Evolutionary conservation across 2,329 filamentous ascomycete species (phyloP).

Genomic region (Alternaria ethzedia): DNA sequence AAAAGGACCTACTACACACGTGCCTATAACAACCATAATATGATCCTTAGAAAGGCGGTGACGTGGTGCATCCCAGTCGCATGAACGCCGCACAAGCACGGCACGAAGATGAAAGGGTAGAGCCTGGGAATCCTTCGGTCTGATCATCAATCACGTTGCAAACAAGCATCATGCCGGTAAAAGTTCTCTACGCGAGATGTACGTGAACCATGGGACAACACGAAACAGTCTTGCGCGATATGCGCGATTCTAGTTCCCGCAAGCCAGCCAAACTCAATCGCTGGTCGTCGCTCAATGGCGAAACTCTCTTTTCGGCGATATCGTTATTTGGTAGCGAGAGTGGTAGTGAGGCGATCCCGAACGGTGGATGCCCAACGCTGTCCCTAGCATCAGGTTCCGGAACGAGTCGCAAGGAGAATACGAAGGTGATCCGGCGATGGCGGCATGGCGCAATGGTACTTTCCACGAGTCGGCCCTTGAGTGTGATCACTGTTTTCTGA

Average conservation of each 20-base stretch:
- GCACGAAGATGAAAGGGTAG: conserved; percentile 5
- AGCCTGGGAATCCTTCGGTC: conserved; percentile 6
- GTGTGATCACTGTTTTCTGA: background rate
- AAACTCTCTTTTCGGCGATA: conserved; percentile 5
- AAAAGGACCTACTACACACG: background rate
- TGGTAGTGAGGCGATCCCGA: conserved; percentile 7
- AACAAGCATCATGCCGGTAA: conserved; percentile 23
- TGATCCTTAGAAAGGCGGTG: background rate
- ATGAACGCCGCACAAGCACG: background rate
- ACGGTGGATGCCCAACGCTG: background rate
- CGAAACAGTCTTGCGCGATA: conserved; percentile 18
- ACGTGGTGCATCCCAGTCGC: conserved; percentile 3
- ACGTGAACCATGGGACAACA: background rate
- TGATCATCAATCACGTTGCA: conserved; percentile 8
- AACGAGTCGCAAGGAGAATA: background rate
- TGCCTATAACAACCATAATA: background rate
- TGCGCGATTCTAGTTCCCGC: conserved; percentile 15
- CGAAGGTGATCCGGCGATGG: conserved; percentile 3
- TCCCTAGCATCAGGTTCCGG: background rate
- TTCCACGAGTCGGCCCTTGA: conserved; percentile 11
- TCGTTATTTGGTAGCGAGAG: conserved; percentile 6
- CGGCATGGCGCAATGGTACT: conserved; percentile 8
- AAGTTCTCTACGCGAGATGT: conserved; percentile 8
- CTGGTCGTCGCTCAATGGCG: background rate
- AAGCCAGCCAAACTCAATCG: conserved; percentile 5